Evolutionary conservation across 2,329 filamentous ascomycete genomes (phyloP), one percentile per base, ranked within the genome.

Genomic region (Ascomycota sp.): DNA sequence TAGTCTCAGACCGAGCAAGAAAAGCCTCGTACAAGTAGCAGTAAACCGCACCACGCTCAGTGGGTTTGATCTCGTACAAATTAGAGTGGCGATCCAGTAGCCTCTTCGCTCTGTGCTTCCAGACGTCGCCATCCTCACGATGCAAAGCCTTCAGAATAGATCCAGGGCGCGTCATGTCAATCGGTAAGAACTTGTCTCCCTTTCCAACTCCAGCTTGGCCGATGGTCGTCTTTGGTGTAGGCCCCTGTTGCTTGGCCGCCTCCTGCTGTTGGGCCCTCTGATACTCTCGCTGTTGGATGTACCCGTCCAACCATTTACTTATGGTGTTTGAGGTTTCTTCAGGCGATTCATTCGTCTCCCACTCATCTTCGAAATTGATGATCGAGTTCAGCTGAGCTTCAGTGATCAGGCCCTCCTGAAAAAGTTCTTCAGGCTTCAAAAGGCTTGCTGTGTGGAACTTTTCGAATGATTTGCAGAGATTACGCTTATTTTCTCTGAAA

Each of bases 1-100:
- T 43, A 0, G 44, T 33, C 2, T 53, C 41, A 2, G 73, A 48
- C 1, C 48, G 43, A 2, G 50, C 48, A 31, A 80, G 63, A 2
- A 69, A 48, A 30, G 56, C 46, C 2, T 57, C 50, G 38, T 74
- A 68, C 32, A 86, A 61, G 32, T 66, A 55, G 26, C 67, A 63
- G 47, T 85, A 91, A 0, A 86, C 56, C 1, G 60, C 55, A 0
- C 73, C 73, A 5, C 81, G 69, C 12, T 61, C 47, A 3, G 52
- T 46, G 0, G 50, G 40, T 0, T 61, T 58, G 8, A 86, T 65
- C 0, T 61, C 55, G 50, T 68, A 79, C 11, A 86, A 47, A 38
- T 85, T 62, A 0, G 56, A 29, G 15, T 39, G 20, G 3, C 17
- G 30, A 1, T 11, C 11, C 9, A 48, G 28, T 3, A 36, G 15